A percentile compares a stretch with the other conserved stretches of the same genome.
Evolutionary conservation across 345 rosid genomes (phyloP).

Genomic region (Gossypium australe): DNA sequence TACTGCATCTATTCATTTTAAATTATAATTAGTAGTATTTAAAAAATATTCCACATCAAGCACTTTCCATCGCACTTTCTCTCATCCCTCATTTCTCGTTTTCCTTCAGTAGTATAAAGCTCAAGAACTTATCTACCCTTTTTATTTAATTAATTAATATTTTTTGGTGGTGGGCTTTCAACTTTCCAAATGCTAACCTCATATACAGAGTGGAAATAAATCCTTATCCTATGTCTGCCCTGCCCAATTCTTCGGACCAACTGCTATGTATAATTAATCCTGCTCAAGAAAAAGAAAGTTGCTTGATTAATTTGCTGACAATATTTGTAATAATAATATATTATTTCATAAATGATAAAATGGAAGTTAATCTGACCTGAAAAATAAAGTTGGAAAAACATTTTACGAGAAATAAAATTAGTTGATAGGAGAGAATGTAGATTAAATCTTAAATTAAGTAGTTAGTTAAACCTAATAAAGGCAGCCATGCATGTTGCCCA

Average conservation of each 20-base stretch:
- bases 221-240: constrained; percentile 6
- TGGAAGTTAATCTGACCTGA: not conserved
- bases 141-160: not conserved
- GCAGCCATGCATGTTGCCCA: not conserved
- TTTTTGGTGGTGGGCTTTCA: constrained; percentile 3
- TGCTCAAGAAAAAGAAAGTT: too few relatives aligned
- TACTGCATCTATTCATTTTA: not conserved
- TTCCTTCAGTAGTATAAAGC: not conserved
- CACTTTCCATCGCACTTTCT: constrained; percentile 2
- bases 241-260: not conserved
- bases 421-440: not conserved
- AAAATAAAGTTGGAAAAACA: not conserved
- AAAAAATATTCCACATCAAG: not conserved
- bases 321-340: not conserved
- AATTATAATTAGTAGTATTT: not conserved
- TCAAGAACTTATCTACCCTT: not conserved
- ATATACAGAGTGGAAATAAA: not conserved
- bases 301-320: not conserved
- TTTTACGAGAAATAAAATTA: not conserved
- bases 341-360: not conserved
- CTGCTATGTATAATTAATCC: too few relatives aligned
- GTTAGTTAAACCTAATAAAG: not conserved
- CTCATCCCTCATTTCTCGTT: not conserved
- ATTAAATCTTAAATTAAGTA: not conserved
- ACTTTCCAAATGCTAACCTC: not conserved